phyloP scores from a whole-genome alignment of 768 basidiomycete species.

The Psilocybe cyanescens region DNA sequence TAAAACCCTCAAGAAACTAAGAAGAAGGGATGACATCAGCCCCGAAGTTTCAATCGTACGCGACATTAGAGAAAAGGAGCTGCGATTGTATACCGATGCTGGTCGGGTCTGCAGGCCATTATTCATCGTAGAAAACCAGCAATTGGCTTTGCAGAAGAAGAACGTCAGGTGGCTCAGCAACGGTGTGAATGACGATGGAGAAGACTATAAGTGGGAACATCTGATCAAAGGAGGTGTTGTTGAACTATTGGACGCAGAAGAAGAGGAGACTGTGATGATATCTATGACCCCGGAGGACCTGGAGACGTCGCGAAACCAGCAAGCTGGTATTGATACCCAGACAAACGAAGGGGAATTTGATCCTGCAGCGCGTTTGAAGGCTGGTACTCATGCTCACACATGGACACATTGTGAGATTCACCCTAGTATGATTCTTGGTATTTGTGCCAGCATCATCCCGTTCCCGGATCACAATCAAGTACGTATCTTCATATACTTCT shows the following conservation, averaged over 20 bases:
- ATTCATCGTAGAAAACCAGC: slow-evolving; percentile 94
- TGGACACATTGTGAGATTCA: slow-evolving; percentile 99
- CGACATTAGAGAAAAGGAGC: slow-evolving; percentile 94
- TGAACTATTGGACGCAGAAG: slow-evolving; percentile 96
- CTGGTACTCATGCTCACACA: slow-evolving; percentile 81
- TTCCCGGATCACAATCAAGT: slow-evolving; percentile 99
- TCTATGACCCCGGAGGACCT: slow-evolving; percentile 98
- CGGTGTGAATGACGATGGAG: slow-evolving; percentile 60
- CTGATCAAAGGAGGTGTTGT: slow-evolving; percentile 87
- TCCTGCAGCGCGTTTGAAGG: slow-evolving; percentile 87
- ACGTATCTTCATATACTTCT: slow-evolving; percentile 25
- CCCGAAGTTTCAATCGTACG: slow-evolving; percentile 97
- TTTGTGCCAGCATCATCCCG: slow-evolving; percentile 98
- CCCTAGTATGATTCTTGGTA: slow-evolving; percentile 98
- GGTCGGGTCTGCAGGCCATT: slow-evolving; percentile 96
- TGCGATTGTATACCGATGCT: slow-evolving; percentile 94
- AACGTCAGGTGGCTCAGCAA: slow-evolving; percentile 76
- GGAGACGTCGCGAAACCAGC: slow-evolving; percentile 76
- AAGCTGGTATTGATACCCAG: slow-evolving; percentile 58
- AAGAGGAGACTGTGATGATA: slow-evolving; percentile 99
- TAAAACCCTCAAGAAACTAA: slow-evolving; percentile 89
- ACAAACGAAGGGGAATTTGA: slow-evolving; percentile 78
- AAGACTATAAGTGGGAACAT: slow-evolving; percentile 81
- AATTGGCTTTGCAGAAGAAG: slow-evolving; percentile 81
- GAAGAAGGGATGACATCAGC: slow-evolving; percentile 93